A percentile compares a stretch with the other conserved stretches of the same genome.
phyloP scores from a whole-genome alignment of 2,329 filamentous ascomycete genomes.

The Rachicladosporium sp. region DNA sequence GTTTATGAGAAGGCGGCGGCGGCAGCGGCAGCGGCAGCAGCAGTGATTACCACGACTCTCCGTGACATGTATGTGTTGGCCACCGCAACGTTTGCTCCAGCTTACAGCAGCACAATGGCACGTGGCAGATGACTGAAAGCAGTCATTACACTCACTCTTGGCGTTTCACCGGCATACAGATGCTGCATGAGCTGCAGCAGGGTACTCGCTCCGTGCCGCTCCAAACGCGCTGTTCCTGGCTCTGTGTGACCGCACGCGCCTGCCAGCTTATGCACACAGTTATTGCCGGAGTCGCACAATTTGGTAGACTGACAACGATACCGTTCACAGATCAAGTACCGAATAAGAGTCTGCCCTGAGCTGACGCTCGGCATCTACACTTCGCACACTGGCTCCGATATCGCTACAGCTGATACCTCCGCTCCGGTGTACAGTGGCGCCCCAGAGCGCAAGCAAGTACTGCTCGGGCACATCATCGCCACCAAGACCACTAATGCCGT shows the following conservation, averaged over 20 bases:
- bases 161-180: too few relatives aligned
- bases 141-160: too few relatives aligned
- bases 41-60: too few relatives aligned
- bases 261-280: neutral
- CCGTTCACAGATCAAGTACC: conserved; percentile 55
- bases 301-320: neutral
- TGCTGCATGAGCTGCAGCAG: too few relatives aligned
- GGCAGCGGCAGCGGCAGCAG: too few relatives aligned
- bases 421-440: conserved; percentile 47
- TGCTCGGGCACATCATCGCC: conserved; percentile 67
- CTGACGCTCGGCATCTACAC: conserved; percentile 73
- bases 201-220: neutral
- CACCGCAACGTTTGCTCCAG: too few relatives aligned
- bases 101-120: too few relatives aligned
- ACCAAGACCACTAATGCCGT: conserved; percentile 53
- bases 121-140: too few relatives aligned
- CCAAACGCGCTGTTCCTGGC: neutral
- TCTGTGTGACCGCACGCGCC: conserved; percentile 1
- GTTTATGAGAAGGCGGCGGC: too few relatives aligned
- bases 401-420: conserved; percentile 43
- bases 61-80: too few relatives aligned
- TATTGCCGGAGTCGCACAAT: too few relatives aligned
- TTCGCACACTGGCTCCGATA: conserved; percentile 44
- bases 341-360: conserved; percentile 61
- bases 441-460: conserved; percentile 46